These are phyloP conservation scores for Chalaropsis ovoidea DNA, from an alignment of 2,329 filamentous ascomycete genomes.

Conservation along the genomic window DNA sequence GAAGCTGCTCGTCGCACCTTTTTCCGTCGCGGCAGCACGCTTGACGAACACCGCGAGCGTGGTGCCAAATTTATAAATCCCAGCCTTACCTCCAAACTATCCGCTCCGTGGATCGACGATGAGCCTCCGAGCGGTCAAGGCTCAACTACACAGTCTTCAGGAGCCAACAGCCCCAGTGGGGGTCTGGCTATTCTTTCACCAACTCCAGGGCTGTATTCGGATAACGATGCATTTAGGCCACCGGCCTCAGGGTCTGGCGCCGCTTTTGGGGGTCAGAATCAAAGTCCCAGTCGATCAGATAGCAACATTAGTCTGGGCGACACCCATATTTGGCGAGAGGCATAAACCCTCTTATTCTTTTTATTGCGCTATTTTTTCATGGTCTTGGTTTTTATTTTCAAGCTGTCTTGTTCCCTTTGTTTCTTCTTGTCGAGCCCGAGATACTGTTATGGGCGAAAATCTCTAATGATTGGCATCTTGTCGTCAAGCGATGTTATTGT, in stretches of 20 bases:
- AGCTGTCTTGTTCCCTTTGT: background rate
- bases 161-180: slow-evolving; percentile 6
- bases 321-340: slow-evolving; percentile 42
- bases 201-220: background rate
- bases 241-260: background rate
- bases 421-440: background rate
- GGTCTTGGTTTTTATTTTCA: background rate
- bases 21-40: slow-evolving; percentile 48
- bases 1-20: slow-evolving; percentile 33
- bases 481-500: background rate
- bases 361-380: background rate
- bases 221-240: slow-evolving; percentile 9
- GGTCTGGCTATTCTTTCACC: background rate
- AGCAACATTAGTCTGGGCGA: slow-evolving; percentile 42
- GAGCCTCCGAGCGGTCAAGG: slow-evolving; percentile 18
- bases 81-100: slow-evolving; percentile 57
- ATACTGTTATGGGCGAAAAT: background rate
- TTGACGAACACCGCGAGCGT: slow-evolving; percentile 63
- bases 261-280: slow-evolving; percentile 1
- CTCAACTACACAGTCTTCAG: slow-evolving; percentile 12
- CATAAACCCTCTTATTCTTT: background rate
- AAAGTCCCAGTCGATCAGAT: slow-evolving; percentile 33
- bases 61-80: slow-evolving; percentile 67
- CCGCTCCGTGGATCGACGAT: slow-evolving; percentile 58
- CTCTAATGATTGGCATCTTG: no score